Evolutionary conservation across 2,329 filamentous ascomycete genomes (phyloP).

Genomic region (Didymosphaeria variabile): DNA sequence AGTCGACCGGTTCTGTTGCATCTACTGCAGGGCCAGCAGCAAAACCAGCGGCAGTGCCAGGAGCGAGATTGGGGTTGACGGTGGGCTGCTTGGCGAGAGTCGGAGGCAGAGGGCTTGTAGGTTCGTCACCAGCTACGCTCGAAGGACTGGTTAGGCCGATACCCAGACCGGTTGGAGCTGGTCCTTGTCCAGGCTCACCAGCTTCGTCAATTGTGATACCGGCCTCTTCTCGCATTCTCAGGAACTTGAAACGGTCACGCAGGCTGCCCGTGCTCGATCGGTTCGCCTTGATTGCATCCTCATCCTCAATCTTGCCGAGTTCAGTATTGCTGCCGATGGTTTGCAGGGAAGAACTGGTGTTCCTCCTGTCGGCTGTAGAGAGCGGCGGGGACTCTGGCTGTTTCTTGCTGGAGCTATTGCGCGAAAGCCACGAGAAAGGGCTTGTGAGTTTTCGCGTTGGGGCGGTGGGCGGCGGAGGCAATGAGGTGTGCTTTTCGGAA

Average conservation of each 20-base stretch:
- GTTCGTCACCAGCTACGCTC: conserved; percentile 50
- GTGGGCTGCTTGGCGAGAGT: conserved; percentile 64
- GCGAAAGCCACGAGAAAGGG: conserved; percentile 48
- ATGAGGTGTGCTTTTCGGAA: conserved; percentile 39
- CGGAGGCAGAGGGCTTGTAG: conserved; percentile 40
- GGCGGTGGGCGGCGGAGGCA: conserved; percentile 48
- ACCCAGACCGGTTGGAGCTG: conserved; percentile 48
- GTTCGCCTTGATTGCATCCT: conserved; percentile 39
- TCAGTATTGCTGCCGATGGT: conserved; percentile 84
- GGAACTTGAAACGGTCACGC: conserved; percentile 57
- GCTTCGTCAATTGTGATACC: conserved; percentile 52
- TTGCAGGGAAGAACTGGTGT: conserved; percentile 81
- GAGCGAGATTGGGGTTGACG: conserved; percentile 76
- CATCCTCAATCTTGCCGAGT: conserved; percentile 77
- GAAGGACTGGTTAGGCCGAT: conserved; percentile 60
- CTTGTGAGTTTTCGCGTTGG: conserved; percentile 78
- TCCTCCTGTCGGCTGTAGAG: conserved; percentile 65
- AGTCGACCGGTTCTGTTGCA: conserved; percentile 79
- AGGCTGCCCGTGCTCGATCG: conserved; percentile 53
- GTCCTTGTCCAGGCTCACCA: conserved; percentile 54
- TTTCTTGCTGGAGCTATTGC: conserved; percentile 64
- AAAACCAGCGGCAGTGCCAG: conserved; percentile 85
- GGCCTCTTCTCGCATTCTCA: conserved; percentile 57
- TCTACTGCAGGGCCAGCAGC: conserved; percentile 79
- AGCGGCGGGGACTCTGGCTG: conserved; percentile 66